Evolutionary conservation across 148 eudicot species (phyloP).

Genomic region (Camellia japonica): DNA sequence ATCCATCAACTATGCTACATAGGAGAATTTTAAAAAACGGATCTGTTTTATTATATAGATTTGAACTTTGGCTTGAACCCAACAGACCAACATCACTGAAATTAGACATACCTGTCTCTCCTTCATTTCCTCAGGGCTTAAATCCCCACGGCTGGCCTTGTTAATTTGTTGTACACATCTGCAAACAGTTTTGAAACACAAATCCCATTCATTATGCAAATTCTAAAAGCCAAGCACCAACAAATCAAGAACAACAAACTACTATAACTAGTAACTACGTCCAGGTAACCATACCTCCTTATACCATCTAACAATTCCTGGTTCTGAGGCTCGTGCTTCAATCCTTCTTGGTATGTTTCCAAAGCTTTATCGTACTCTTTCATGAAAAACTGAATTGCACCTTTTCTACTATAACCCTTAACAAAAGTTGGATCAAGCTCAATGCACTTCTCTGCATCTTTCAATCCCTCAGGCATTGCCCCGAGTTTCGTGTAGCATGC

Average conservation of each 20-base stretch:
- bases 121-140: conserved; percentile 86
- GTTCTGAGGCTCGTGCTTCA: conserved; percentile 75
- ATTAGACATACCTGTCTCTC: conserved; percentile 80
- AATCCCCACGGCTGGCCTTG: conserved; percentile 91
- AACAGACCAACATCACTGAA: neutral
- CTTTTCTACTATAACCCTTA: conserved; percentile 93
- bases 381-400: conserved; percentile 91
- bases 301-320: conserved; percentile 84
- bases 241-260: neutral
- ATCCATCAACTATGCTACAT: too few species aligned
- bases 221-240: neutral
- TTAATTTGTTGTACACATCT: conserved; percentile 86
- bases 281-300: conserved; percentile 42
- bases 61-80: neutral
- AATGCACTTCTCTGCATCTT: conserved; percentile 96
- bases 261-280: neutral
- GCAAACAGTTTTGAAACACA: conserved; percentile 11
- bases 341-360: conserved; percentile 91
- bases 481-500: conserved; percentile 90
- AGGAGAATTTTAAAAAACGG: too few species aligned
- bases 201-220: neutral
- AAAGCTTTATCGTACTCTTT: conserved; percentile 91
- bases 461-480: conserved; percentile 92
- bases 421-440: conserved; percentile 90
- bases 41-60: too few species aligned